Conservation (phyloP, 768 basidiomycete species). For the Mycena albidolilacea region DNA sequence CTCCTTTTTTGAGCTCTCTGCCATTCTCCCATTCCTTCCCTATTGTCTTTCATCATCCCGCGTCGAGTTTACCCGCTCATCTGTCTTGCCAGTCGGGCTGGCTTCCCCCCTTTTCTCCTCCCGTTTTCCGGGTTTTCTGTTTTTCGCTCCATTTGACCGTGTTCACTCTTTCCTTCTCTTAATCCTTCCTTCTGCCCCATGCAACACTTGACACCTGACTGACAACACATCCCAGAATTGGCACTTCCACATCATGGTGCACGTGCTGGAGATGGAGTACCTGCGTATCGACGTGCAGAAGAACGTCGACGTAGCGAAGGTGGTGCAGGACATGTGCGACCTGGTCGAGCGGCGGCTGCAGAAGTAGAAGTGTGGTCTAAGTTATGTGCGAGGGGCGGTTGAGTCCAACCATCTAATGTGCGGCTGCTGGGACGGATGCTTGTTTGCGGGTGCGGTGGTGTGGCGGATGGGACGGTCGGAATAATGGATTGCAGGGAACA, state of each 20-base stretch:
- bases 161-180: background rate
- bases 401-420: too few species aligned
- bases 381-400: too few species aligned
- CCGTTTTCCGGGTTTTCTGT: background rate
- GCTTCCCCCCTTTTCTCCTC: too few species aligned
- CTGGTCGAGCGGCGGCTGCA: constrained; percentile 26
- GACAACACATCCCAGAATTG: constrained; percentile 20
- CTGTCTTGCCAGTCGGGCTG: background rate
- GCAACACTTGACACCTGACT: background rate
- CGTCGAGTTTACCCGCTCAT: background rate
- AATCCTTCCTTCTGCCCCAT: background rate
- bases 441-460: too few species aligned
- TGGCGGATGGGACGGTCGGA: too few species aligned
- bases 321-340: constrained; percentile 23
- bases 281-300: constrained; percentile 24
- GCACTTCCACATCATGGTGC: constrained; percentile 42
- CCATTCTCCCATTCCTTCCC: background rate
- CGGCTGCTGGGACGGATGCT: too few species aligned
- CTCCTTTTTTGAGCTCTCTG: too few species aligned
- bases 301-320: constrained; percentile 32
- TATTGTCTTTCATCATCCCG: background rate
- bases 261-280: constrained; percentile 39
- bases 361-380: background rate
- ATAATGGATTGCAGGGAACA: too few species aligned
- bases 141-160: background rate